A percentile compares a stretch with the other conserved stretches of the same genome.
phyloP scores from a whole-genome alignment of 2,329 filamentous ascomycete species.

The Hypoxylon sp. region DNA sequence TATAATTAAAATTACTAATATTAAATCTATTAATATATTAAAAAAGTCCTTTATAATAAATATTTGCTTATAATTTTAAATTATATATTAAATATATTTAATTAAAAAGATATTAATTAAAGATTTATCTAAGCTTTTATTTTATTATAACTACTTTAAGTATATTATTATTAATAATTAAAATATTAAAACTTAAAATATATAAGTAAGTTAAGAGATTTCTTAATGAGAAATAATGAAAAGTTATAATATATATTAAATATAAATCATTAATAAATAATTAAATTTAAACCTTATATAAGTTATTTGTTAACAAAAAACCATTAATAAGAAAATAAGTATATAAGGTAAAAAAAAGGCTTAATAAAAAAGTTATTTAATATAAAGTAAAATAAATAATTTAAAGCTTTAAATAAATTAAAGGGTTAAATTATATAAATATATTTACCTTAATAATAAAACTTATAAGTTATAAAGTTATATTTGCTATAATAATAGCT shows the following conservation, averaged over 20 bases:
- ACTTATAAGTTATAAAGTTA: constrained; percentile 33
- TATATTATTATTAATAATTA: constrained; percentile 11
- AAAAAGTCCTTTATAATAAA: constrained; percentile 11
- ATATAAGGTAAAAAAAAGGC: constrained; percentile 18
- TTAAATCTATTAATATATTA: constrained; percentile 16
- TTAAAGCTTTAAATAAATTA: constrained; percentile 19
- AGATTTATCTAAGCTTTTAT: not conserved
- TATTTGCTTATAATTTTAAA: not conserved
- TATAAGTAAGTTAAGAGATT: constrained; percentile 23
- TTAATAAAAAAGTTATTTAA: constrained; percentile 11
- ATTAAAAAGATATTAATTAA: constrained; percentile 18
- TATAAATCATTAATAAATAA: constrained; percentile 27
- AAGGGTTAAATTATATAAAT: constrained; percentile 23
- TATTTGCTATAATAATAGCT: constrained; percentile 16
- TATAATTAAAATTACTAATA: not conserved
- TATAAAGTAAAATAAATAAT: constrained; percentile 26
- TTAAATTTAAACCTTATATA: constrained; percentile 16
- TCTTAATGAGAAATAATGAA: constrained; percentile 10
- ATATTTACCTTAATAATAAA: constrained; percentile 30
- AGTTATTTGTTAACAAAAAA: constrained; percentile 13
- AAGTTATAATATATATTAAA: constrained; percentile 21
- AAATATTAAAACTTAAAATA: constrained; percentile 13
- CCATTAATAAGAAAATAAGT: constrained; percentile 23
- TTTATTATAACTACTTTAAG: constrained; percentile 4
- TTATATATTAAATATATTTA: not conserved